A percentile compares a stretch with the other conserved stretches of the same genome.
These are phyloP conservation scores for Cantharellus anzutake DNA, from an alignment of 768 basidiomycete genomes.

Conservation along the genomic window DNA sequence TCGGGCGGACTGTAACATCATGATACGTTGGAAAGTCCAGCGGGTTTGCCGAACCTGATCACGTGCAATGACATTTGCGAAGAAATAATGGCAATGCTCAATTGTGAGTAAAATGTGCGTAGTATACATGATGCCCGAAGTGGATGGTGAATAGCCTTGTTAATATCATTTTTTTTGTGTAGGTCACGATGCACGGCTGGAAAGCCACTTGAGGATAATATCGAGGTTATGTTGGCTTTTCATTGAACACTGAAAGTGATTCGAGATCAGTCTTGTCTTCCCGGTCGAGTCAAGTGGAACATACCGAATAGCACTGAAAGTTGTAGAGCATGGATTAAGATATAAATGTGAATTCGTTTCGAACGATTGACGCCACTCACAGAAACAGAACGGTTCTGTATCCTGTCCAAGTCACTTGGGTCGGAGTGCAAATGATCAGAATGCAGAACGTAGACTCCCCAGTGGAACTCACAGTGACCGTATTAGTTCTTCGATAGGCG, in stretches of 20 bases:
- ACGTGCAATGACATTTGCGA: background rate
- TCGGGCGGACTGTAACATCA: background rate
- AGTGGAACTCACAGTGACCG: slow-evolving; percentile 37
- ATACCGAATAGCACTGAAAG: slow-evolving; percentile 58
- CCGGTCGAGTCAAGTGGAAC: slow-evolving; percentile 10
- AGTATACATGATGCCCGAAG: too few relatives aligned
- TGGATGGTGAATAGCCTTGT: too few relatives aligned
- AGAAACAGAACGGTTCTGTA: slow-evolving; percentile 65
- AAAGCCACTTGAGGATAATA: slow-evolving; percentile 77
- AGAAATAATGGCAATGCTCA: background rate
- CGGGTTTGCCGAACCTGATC: background rate
- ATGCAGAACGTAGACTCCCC: background rate
- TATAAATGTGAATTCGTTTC: background rate
- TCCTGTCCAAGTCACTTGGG: slow-evolving; percentile 58
- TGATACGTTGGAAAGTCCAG: background rate
- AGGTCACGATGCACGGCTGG: slow-evolving; percentile 41
- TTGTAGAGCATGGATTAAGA: background rate
- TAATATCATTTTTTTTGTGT: background rate
- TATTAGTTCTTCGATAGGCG: slow-evolving; percentile 69
- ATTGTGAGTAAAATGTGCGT: background rate
- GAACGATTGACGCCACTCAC: slow-evolving; percentile 28
- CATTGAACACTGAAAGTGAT: slow-evolving; percentile 63
- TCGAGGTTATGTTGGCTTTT: slow-evolving; percentile 90
- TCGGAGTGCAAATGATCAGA: background rate
- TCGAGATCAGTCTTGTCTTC: background rate